Evolutionary conservation across 495 filamentous ascomycete species (phyloP), one percentile per base, ranked within the genome.

Genomic region (Podospora pseudopauciseta): DNA sequence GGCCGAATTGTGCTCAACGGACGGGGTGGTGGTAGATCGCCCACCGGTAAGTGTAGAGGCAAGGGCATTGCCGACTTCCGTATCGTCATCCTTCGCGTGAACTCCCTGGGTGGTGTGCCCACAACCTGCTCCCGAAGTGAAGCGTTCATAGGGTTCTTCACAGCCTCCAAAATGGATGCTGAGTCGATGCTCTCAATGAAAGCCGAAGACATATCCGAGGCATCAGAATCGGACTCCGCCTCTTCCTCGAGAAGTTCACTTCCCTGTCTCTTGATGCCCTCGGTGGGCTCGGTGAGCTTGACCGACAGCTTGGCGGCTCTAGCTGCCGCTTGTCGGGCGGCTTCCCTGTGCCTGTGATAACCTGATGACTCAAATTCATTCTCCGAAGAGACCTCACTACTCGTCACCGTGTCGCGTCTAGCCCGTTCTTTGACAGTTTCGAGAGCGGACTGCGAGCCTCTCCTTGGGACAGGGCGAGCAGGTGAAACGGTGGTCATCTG

Each of bases 371-470:
- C 91, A 54, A 93, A 82, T 68, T 95, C 93, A 72, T 94, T 94
- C 70, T 96, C 93, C 0, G 93, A 96, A 1, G 92, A 96, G 69
- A 97, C 85, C 64, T 97, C 93, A 76, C 92, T 96, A 77, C 93
- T 96, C 2, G 93, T 96, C 9, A 91, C 89, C 0, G 93, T 97
- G 75, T 96, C 93, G 68, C 92, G 82, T 61, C 93, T 86, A 3
- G 89, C 86, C 3, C 92, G 84, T 76, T 90, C 88, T 77, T 92
- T 92, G 15, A 90, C 84, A 11, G 85, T 86, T 70, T 93, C 90
- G 18, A 92, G 83, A 1, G 89, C 88, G 4, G 91, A 90, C 64
- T 95, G 82, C 2, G 92, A 96, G 9, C 92, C 91, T 68, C 91
- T 85, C 20, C 91, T 74, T 6, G 78, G 74, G 2, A 77, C 73